A percentile compares a stretch with the other conserved stretches of the same genome.
phyloP scores from a whole-genome alignment of 2,329 filamentous ascomycete species.

The Clarireedia paspali region DNA sequence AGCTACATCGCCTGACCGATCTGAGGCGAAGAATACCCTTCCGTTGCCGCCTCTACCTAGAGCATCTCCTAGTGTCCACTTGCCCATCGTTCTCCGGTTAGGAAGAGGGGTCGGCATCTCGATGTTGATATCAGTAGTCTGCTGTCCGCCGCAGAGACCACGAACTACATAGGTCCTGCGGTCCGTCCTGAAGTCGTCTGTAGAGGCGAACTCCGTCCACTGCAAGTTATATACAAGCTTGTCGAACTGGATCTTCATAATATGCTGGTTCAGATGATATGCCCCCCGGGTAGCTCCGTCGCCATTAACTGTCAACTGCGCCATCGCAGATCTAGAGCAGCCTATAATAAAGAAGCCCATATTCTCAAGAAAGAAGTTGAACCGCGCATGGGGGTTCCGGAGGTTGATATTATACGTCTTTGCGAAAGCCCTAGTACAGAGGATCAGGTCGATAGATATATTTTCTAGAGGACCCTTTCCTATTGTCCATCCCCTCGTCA shows the following conservation, averaged over 20 bases:
- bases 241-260: background rate
- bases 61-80: background rate
- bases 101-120: background rate
- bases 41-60: background rate
- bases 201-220: background rate
- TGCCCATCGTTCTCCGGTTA: background rate
- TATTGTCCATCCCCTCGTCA: background rate
- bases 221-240: background rate
- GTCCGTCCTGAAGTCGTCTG: background rate
- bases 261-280: background rate
- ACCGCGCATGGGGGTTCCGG: background rate
- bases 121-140: background rate
- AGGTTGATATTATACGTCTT: background rate
- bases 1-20: background rate
- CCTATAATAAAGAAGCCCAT: background rate
- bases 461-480: background rate
- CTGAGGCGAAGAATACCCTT: background rate
- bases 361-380: background rate
- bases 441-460: background rate
- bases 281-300: background rate
- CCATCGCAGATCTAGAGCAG: background rate
- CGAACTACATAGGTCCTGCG: background rate
- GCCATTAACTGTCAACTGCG: background rate
- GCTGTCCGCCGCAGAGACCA: background rate
- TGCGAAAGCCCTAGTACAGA: background rate